phyloP scores from a whole-genome alignment of 257 asterid genomes.

The Nyctanthes arbortristis region DNA sequence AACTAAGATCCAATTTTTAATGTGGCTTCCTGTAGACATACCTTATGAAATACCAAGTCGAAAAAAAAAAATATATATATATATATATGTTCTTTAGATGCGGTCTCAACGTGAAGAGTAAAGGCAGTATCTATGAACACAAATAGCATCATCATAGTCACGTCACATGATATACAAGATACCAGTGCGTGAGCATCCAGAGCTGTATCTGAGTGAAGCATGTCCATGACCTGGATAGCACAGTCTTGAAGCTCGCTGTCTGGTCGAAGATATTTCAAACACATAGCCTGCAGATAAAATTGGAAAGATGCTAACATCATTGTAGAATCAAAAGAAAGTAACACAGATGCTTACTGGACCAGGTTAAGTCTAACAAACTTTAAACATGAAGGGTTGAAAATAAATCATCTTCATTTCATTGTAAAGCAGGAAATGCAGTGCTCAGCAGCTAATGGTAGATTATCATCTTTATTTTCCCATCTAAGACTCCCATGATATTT shows the following conservation, averaged over 20 bases:
- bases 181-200: slow-evolving; percentile 97
- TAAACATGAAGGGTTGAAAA: slow-evolving; percentile 12
- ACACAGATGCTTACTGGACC: slow-evolving; percentile 11
- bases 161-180: slow-evolving; percentile 27
- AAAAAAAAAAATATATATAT: too few relatives aligned
- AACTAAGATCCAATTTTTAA: not conserved
- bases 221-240: slow-evolving; percentile 71
- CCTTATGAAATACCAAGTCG: not conserved
- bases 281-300: slow-evolving; percentile 65
- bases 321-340: slow-evolving; percentile 26
- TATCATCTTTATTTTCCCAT: slow-evolving; percentile 19
- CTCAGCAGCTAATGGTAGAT: slow-evolving; percentile 2
- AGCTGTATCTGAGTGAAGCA: slow-evolving; percentile 72
- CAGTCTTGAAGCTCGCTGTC: slow-evolving; percentile 87
- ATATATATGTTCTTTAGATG: not conserved
- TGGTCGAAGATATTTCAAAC: slow-evolving; percentile 79
- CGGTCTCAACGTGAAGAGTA: not conserved
- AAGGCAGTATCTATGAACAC: slow-evolving; percentile 12
- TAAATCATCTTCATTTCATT: slow-evolving; percentile 6
- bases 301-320: slow-evolving; percentile 14
- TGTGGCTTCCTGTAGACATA: slow-evolving; percentile 6
- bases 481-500: too few relatives aligned
- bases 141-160: slow-evolving; percentile 12
- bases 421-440: slow-evolving; percentile 12
- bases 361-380: slow-evolving; percentile 5